A percentile compares a stretch with the other conserved stretches of the same genome.
Conservation (phyloP, 192 early-diverging fungal species). For the Umbelopsis sp. region DNA sequence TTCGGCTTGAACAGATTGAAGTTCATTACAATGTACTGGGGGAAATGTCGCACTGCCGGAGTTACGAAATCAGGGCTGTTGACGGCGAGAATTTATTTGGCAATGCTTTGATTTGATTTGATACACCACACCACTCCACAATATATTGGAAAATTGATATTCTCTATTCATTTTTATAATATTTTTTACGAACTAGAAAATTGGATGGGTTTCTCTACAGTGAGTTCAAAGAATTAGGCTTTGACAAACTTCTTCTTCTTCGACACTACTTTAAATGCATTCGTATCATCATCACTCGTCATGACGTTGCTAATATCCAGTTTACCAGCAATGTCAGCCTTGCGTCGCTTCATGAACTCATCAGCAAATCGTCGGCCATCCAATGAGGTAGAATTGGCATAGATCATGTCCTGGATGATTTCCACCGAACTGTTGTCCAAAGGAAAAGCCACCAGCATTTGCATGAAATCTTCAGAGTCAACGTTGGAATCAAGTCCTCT, state of each 20-base stretch:
- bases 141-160: too few species aligned
- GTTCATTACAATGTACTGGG: slow-evolving; percentile 49
- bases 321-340: slow-evolving; percentile 59
- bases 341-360: slow-evolving; percentile 77
- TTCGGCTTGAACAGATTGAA: slow-evolving; percentile 80
- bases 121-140: too few species aligned
- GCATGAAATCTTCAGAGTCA: slow-evolving; percentile 74
- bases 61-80: background rate
- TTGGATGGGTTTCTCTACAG: slow-evolving; percentile 38
- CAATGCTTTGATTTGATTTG: too few species aligned
- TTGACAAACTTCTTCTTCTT: slow-evolving; percentile 25
- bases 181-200: too few species aligned
- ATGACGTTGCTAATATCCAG: slow-evolving; percentile 27
- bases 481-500: slow-evolving; percentile 57
- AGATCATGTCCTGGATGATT: slow-evolving; percentile 77
- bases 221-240: slow-evolving; percentile 26
- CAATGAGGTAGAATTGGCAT: slow-evolving; percentile 72
- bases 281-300: slow-evolving; percentile 25
- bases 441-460: slow-evolving; percentile 78
- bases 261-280: slow-evolving; percentile 28
- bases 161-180: too few species aligned
- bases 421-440: slow-evolving; percentile 64
- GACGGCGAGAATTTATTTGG: background rate
- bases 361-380: slow-evolving; percentile 79
- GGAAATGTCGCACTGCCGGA: background rate